These are phyloP conservation scores for Camellia japonica DNA, from an alignment of 148 eudicot genomes.

Conservation along the genomic window DNA sequence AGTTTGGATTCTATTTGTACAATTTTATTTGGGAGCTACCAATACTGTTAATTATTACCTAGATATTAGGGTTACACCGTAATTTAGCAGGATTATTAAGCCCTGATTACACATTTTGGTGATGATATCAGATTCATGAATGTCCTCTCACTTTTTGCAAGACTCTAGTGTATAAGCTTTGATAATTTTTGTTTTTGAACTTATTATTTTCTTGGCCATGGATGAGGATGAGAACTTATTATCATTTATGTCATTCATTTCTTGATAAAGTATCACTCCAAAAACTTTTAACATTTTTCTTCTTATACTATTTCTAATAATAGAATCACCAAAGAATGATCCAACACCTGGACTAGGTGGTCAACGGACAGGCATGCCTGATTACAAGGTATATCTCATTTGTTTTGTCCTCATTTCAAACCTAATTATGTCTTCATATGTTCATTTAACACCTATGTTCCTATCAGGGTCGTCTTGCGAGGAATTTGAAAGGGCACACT, in stretches of 20 bases:
- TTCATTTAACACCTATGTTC: slow-evolving; percentile 2
- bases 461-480: slow-evolving; percentile 55
- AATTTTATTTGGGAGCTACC: background rate
- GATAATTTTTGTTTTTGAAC: background rate
- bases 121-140: background rate
- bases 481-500: slow-evolving; percentile 45
- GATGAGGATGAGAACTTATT: background rate
- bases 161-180: background rate
- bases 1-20: background rate
- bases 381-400: slow-evolving; percentile 48
- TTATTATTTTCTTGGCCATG: background rate
- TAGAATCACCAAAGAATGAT: slow-evolving; percentile 64
- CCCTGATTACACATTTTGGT: background rate
- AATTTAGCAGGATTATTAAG: background rate
- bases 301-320: slow-evolving; percentile 13
- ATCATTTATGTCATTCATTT: background rate
- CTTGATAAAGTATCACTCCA: background rate
- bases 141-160: background rate
- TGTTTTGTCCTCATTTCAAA: background rate
- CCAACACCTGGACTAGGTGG: slow-evolving; percentile 26
- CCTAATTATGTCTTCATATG: background rate
- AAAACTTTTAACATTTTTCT: background rate
- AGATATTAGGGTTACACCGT: background rate
- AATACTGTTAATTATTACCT: background rate
- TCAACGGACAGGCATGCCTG: slow-evolving; percentile 37